Evolutionary conservation across 495 filamentous ascomycete species (phyloP).

Genomic region (Aspergillus saccharolyticus): DNA sequence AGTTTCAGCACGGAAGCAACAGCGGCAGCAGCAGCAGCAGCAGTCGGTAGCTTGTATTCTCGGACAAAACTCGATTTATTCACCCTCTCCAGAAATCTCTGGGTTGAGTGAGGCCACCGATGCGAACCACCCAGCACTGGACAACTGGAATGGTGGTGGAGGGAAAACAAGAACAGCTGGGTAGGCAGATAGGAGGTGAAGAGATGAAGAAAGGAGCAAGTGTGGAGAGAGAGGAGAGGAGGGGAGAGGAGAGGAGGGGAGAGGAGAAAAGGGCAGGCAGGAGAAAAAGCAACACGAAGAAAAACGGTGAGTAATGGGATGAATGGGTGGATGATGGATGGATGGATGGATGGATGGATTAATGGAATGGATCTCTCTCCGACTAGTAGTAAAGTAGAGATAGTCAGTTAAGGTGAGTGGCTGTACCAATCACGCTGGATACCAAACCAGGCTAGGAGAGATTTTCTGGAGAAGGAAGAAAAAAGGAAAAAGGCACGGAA

Average conservation of each 20-base stretch:
- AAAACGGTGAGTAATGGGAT: constrained; percentile 19
- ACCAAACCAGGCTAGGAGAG: constrained; percentile 16
- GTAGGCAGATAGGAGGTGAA: constrained; percentile 4
- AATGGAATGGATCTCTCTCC: background rate
- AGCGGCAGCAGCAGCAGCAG: background rate
- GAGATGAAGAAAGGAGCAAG: background rate
- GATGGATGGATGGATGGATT: background rate
- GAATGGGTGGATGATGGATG: constrained; percentile 5
- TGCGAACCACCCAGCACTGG: background rate
- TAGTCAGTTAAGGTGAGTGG: constrained; percentile 14
- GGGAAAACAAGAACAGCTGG: background rate
- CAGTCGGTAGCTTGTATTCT: too few species aligned
- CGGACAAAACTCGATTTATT: background rate
- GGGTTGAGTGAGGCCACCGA: background rate
- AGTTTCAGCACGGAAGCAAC: background rate
- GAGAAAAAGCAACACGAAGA: constrained; percentile 12
- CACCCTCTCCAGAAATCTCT: background rate
- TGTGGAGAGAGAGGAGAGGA: background rate
- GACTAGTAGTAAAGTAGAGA: constrained; percentile 15
- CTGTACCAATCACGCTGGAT: constrained; percentile 7
- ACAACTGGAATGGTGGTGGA: too few species aligned
- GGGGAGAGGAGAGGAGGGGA: background rate
- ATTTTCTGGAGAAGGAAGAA: constrained; percentile 2
- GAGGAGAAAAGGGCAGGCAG: background rate
- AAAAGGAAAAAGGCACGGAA: constrained; percentile 10